Conservation (phyloP, 257 asterid genomes). For the Petunia secreta region DNA sequence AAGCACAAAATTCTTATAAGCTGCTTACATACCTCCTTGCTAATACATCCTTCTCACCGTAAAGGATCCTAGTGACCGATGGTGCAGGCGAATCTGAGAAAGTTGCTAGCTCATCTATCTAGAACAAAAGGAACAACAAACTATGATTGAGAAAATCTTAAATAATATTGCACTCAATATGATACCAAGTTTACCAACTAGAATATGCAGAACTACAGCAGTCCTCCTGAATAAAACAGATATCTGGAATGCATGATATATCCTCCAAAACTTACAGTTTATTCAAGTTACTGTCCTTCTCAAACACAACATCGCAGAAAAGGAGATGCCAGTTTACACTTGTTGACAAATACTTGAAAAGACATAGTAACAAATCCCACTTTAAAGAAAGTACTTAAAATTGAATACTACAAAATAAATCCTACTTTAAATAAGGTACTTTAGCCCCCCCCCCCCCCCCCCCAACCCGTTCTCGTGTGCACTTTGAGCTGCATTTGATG, state of each 20-base stretch:
- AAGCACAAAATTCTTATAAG: neutral
- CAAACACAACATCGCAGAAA: neutral
- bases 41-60: conserved; percentile 82
- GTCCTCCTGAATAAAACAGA: no score
- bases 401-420: neutral
- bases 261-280: neutral
- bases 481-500: conserved; percentile 14
- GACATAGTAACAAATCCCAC: conserved; percentile 4
- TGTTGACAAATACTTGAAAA: neutral
- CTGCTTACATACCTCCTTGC: conserved; percentile 67
- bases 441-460: neutral
- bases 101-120: conserved; percentile 85
- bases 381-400: neutral
- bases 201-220: neutral
- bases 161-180: neutral
- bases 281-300: neutral
- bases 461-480: neutral
- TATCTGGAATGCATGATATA: neutral
- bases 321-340: neutral
- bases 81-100: conserved; percentile 90
- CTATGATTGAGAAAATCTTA: neutral
- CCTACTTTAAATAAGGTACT: conserved; percentile 1
- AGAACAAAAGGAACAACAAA: conserved; percentile 16
- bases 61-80: conserved; percentile 86
- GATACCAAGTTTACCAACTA: neutral